Percentiles rank a stretch among this genome's conserved stretches.
phyloP scores from a whole-genome alignment of 2,329 filamentous ascomycete genomes.

The Cercospora janseana region DNA sequence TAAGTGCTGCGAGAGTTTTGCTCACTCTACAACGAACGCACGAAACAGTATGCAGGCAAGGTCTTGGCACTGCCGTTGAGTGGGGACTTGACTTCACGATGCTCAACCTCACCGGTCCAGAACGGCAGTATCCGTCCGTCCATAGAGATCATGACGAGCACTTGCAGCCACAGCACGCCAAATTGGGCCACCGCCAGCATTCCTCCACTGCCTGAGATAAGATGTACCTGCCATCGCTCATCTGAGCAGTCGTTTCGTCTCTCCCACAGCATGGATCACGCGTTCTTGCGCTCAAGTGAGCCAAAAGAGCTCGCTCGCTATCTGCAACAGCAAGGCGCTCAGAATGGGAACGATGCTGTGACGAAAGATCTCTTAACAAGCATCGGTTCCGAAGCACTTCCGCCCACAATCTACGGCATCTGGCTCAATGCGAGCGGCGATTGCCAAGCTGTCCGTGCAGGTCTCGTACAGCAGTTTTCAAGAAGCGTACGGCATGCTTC shows the following conservation, averaged over 20 bases:
- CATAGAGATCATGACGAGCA: no score
- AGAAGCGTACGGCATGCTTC: slow-evolving; percentile 16
- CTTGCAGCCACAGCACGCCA: no score
- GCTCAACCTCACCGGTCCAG: no score
- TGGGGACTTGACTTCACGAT: no score
- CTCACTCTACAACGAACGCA: no score
- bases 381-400: slow-evolving; percentile 19
- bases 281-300: slow-evolving; percentile 10
- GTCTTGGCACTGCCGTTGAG: no score
- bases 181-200: no score
- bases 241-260: neutral
- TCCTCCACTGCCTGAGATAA: no score
- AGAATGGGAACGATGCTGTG: slow-evolving; percentile 4
- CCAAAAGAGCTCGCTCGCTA: slow-evolving; percentile 16
- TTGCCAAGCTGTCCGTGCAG: slow-evolving; percentile 16
- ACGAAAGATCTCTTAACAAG: slow-evolving; percentile 22
- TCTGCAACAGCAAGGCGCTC: slow-evolving; percentile 4
- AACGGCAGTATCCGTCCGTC: no score
- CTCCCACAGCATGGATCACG: slow-evolving; percentile 11
- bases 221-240: no score
- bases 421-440: slow-evolving; percentile 26
- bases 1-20: no score
- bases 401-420: slow-evolving; percentile 23
- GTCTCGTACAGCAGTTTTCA: slow-evolving; percentile 19
- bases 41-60: no score